Conservation (phyloP, 2,329 filamentous ascomycete species). For the Pseudonectria buxi region DNA sequence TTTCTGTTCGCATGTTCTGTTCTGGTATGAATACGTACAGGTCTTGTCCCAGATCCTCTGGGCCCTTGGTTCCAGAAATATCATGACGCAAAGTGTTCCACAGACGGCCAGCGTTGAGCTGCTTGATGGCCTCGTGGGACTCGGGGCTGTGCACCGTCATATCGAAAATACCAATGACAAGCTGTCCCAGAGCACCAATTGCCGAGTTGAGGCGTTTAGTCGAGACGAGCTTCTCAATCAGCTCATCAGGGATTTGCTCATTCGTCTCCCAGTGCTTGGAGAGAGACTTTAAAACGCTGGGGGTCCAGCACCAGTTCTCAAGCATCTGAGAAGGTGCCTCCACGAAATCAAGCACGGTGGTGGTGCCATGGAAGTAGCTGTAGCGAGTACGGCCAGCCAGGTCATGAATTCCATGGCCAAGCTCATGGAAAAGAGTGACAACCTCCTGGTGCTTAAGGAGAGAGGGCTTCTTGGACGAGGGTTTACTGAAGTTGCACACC, state of each 20-base stretch:
- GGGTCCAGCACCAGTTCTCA: constrained; percentile 70
- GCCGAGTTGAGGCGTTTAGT: constrained; percentile 79
- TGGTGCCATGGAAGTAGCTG: constrained; percentile 61
- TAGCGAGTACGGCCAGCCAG: constrained; percentile 56
- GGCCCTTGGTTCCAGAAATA: constrained; percentile 67
- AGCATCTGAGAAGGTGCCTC: constrained; percentile 69
- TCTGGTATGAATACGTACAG: constrained; percentile 34
- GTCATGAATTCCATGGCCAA: constrained; percentile 66
- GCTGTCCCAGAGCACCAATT: constrained; percentile 68
- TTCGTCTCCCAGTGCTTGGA: constrained; percentile 67
- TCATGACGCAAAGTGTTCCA: constrained; percentile 70
- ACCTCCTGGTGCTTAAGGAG: constrained; percentile 79
- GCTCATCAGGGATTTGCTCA: constrained; percentile 64
- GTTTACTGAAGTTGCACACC: constrained; percentile 82
- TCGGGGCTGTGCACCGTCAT: constrained; percentile 71
- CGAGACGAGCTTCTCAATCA: constrained; percentile 66
- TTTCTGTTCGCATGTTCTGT: background rate
- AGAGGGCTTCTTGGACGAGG: constrained; percentile 67
- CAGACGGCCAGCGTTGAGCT: constrained; percentile 55
- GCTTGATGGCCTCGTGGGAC: constrained; percentile 61
- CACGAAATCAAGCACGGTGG: constrained; percentile 61
- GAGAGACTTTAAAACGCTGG: constrained; percentile 56
- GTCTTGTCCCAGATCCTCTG: constrained; percentile 55
- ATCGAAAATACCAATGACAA: constrained; percentile 77
- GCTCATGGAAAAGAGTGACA: constrained; percentile 74